Conservation (phyloP, 768 basidiomycete species). For the Boletus coccyginus region DNA sequence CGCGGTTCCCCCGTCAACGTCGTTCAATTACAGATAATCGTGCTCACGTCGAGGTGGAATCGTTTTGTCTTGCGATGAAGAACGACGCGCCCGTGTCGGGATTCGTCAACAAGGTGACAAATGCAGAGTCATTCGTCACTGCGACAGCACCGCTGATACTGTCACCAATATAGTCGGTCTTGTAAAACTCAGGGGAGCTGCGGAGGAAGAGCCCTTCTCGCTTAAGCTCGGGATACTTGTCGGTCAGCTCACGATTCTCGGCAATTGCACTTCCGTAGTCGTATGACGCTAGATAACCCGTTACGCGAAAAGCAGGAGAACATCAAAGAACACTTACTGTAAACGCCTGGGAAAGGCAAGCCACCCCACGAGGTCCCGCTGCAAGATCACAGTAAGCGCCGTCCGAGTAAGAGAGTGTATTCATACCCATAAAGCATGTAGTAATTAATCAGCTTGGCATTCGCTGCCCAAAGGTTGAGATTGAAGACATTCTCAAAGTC, state of each 20-base stretch:
- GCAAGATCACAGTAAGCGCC: conserved; percentile 2
- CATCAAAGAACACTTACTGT: conserved; percentile 37
- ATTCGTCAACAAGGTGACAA: conserved; percentile 63
- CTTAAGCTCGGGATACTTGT: conserved; percentile 78
- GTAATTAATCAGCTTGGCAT: conserved; percentile 78
- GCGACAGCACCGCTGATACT: conserved; percentile 47
- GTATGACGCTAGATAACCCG: conserved; percentile 48
- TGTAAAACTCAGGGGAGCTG: conserved; percentile 74
- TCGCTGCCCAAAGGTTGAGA: conserved; percentile 72
- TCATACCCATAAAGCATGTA: conserved; percentile 82
- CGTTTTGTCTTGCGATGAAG: conserved; percentile 64
- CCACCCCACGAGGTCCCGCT: conserved; percentile 88
- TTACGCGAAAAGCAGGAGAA: not conserved
- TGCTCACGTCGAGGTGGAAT: conserved; percentile 66
- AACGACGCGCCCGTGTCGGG: conserved; percentile 65
- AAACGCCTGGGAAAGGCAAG: conserved; percentile 74
- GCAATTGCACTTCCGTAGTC: conserved; percentile 76
- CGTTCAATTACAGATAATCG: not conserved
- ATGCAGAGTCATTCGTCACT: conserved; percentile 46
- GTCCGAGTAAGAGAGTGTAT: not conserved
- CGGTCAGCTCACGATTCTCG: conserved; percentile 62
- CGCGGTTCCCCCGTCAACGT: not conserved
- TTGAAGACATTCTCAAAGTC: conserved; percentile 81
- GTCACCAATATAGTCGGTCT: conserved; percentile 73
- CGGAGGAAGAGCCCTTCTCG: conserved; percentile 76